Percentiles rank a stretch among this genome's conserved stretches.
These are phyloP conservation scores for Neurospora sp. DNA, from an alignment of 495 filamentous ascomycete species.

Conservation along the genomic window DNA sequence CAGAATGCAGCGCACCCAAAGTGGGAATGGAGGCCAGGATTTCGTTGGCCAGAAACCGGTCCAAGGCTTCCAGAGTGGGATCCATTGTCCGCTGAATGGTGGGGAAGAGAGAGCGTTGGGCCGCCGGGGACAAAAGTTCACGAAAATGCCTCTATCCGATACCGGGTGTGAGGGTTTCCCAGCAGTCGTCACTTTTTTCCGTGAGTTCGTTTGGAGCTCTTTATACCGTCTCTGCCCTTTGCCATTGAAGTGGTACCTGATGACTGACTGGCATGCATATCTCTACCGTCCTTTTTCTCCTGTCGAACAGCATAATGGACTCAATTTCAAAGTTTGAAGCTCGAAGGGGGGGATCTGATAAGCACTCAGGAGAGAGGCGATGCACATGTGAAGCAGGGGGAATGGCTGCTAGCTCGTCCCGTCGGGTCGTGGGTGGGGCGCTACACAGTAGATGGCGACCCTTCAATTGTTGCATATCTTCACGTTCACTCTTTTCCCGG, in stretches of 20 bases:
- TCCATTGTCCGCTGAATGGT: background rate
- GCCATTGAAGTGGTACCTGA: background rate
- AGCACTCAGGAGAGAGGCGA: background rate
- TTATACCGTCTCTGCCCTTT: background rate
- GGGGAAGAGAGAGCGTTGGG: background rate
- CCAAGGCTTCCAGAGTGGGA: background rate
- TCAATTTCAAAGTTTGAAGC: background rate
- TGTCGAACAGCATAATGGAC: background rate
- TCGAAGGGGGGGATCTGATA: background rate
- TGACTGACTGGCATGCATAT: background rate
- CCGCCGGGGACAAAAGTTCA: background rate
- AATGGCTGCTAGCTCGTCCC: background rate
- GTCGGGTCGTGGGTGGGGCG: background rate
- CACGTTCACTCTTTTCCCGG: background rate
- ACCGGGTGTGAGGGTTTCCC: background rate
- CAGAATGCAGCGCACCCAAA: background rate
- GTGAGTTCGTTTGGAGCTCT: no score
- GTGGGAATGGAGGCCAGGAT: background rate
- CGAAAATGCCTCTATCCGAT: background rate
- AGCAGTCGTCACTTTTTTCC: background rate
- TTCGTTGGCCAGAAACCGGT: background rate
- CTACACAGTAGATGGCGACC: background rate
- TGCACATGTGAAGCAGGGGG: background rate
- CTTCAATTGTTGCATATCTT: background rate
- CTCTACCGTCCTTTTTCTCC: background rate